Conservation (phyloP, 768 basidiomycete genomes). For the Termitomyces sp. region DNA sequence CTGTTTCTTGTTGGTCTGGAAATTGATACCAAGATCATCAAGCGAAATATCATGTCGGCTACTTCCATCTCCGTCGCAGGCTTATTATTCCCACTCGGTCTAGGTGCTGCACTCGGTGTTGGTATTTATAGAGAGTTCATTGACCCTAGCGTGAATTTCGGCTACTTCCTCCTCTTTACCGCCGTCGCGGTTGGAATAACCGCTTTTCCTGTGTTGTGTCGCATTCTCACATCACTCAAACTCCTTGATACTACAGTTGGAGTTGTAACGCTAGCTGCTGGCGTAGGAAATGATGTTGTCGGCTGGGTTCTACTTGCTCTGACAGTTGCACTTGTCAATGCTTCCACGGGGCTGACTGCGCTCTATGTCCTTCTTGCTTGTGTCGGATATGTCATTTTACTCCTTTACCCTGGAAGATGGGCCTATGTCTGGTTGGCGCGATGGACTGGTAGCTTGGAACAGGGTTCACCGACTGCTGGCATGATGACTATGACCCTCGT, state of each 20-base stretch:
- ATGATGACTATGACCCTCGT: constrained; percentile 82
- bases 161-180: constrained; percentile 81
- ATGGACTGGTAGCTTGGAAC: constrained; percentile 67
- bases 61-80: constrained; percentile 60
- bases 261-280: constrained; percentile 74
- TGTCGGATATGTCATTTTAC: constrained; percentile 59
- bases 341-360: constrained; percentile 66
- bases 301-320: constrained; percentile 85
- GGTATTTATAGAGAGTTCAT: constrained; percentile 73
- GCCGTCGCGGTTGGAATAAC: constrained; percentile 82
- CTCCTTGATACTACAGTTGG: constrained; percentile 86
- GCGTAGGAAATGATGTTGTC: constrained; percentile 72
- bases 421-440: constrained; percentile 63
- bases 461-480: constrained; percentile 61
- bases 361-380: constrained; percentile 74
- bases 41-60: constrained; percentile 55
- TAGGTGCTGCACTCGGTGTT: constrained; percentile 72
- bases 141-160: constrained; percentile 52
- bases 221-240: constrained; percentile 80
- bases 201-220: constrained; percentile 77
- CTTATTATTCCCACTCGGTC: constrained; percentile 70
- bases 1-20: constrained; percentile 85
- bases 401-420: constrained; percentile 61
- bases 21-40: constrained; percentile 69
- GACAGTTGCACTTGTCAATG: constrained; percentile 80